These are phyloP conservation scores for Dactylellina leptospora DNA, from an alignment of 2,329 filamentous ascomycete species.

Conservation along the genomic window DNA sequence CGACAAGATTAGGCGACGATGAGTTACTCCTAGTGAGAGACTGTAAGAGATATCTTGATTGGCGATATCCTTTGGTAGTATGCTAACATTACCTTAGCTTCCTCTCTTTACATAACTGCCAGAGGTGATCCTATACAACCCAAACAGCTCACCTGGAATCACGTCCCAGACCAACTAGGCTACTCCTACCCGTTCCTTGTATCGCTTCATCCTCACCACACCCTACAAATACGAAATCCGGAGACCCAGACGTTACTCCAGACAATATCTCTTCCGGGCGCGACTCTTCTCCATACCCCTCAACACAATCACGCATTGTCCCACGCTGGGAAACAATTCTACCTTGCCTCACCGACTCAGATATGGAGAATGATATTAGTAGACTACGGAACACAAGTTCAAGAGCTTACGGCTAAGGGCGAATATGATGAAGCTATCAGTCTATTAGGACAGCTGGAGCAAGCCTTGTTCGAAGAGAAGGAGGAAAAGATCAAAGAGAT, in stretches of 20 bases:
- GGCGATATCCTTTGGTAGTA: background rate
- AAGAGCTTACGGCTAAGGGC: constrained; percentile 76
- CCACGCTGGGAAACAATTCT: constrained; percentile 93
- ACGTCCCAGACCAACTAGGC: constrained; percentile 86
- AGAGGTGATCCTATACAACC: constrained; percentile 78
- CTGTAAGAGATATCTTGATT: constrained; percentile 61
- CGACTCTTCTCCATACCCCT: constrained; percentile 86
- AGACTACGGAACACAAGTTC: constrained; percentile 88
- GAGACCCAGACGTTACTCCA: constrained; percentile 90
- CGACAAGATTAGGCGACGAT: constrained; percentile 80
- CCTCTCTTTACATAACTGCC: constrained; percentile 88
- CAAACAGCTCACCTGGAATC: constrained; percentile 90
- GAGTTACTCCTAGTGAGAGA: constrained; percentile 96
- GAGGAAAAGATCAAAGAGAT: constrained; percentile 80
- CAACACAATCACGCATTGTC: constrained; percentile 93
- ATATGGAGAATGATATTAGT: constrained; percentile 97
- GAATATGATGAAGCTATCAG: constrained; percentile 92
- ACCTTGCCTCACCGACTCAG: constrained; percentile 87
- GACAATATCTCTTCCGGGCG: constrained; percentile 80
- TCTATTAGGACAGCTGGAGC: constrained; percentile 86
- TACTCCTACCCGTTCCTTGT: constrained; percentile 98
- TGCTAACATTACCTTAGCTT: constrained; percentile 63
- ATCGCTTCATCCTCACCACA: constrained; percentile 71
- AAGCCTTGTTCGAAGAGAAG: constrained; percentile 81
- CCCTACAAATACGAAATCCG: constrained; percentile 89